These are phyloP conservation scores for Chimonanthus praecox DNA, from an alignment of 164 flowering plant genomes.

Conservation along the genomic window DNA sequence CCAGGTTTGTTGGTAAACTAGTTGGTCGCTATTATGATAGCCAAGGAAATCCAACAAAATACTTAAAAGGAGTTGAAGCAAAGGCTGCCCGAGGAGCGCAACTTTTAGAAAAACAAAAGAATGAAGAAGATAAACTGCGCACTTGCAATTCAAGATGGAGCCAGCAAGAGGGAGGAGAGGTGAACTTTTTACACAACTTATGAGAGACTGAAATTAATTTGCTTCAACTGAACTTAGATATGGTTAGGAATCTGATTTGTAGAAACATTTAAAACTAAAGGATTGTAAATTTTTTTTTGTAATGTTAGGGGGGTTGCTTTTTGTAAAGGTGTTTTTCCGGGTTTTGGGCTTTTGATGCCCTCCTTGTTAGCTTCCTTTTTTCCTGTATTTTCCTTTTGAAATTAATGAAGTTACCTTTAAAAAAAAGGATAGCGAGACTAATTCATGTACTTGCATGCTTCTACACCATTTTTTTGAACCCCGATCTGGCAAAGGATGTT, in stretches of 20 bases:
- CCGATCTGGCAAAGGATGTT: background rate
- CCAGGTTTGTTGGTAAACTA: slow-evolving; percentile 65
- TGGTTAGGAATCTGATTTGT: background rate
- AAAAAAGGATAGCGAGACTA: background rate
- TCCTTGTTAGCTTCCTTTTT: no score
- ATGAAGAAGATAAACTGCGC: slow-evolving; percentile 69
- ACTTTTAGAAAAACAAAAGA: slow-evolving; percentile 81
- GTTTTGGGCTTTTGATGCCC: no score
- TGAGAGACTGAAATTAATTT: background rate
- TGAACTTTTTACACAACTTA: slow-evolving; percentile 11
- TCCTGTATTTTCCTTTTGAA: no score
- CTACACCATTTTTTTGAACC: background rate
- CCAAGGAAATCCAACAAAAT: slow-evolving; percentile 72
- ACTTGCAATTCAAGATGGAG: slow-evolving; percentile 94
- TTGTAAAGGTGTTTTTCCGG: no score
- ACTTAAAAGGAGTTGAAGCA: slow-evolving; percentile 84
- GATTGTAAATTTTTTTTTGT: no score
- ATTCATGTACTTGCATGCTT: background rate
- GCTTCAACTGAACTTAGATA: background rate
- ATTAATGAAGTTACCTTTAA: no score
- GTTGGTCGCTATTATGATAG: slow-evolving; percentile 84
- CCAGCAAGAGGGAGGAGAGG: slow-evolving; percentile 91
- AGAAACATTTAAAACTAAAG: no score
- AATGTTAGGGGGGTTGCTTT: no score
- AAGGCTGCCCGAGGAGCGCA: slow-evolving; percentile 91